Conservation (phyloP, 75 land plant genomes). For the Larix kaempferi region DNA sequence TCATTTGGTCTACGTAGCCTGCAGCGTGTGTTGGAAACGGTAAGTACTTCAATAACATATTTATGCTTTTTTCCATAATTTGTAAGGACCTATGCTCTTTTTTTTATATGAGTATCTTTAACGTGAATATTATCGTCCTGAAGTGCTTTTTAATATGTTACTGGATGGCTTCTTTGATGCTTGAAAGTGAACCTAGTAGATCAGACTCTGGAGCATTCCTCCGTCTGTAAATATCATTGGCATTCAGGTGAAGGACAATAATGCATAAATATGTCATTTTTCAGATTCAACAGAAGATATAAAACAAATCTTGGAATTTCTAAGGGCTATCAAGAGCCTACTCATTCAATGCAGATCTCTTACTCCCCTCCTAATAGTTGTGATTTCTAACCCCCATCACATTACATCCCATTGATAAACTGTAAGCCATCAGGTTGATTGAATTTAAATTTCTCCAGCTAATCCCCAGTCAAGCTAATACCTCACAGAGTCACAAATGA, state of each 20-base stretch:
- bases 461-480: neutral
- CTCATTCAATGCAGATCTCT: neutral
- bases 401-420: neutral
- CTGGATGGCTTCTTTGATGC: no score
- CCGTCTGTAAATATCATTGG: neutral
- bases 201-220: neutral
- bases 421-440: neutral
- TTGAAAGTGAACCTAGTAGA: neutral
- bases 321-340: neutral
- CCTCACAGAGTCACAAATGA: neutral
- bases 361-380: neutral
- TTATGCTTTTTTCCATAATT: neutral
- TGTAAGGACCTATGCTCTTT: neutral
- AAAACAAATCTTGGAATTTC: neutral
- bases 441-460: neutral
- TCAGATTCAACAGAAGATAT: neutral
- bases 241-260: neutral
- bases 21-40: constrained; percentile 24
- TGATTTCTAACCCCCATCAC: neutral
- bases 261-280: neutral
- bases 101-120: neutral
- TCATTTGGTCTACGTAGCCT: constrained; percentile 27
- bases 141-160: neutral
- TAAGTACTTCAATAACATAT: neutral
- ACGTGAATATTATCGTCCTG: neutral